Base-by-base conservation (phyloP, 345 rosid species). In the Fremontodendron californicum region DNA sequence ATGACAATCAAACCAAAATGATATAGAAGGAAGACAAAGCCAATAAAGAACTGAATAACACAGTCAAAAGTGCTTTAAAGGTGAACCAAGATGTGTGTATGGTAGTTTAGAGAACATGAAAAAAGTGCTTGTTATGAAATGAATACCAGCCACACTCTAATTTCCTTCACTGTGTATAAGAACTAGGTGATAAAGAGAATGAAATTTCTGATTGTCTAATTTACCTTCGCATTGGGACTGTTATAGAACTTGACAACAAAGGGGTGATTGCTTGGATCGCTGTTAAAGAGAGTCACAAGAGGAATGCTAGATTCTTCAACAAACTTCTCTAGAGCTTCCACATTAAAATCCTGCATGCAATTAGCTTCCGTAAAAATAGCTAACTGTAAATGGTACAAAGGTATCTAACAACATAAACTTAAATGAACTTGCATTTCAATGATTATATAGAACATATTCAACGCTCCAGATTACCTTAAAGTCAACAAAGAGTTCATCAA, bases 401-500 rank as follows among this genome's bases (percentile, higher is more conserved):
- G 29, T 60, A 74, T 9, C 15, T n/a, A 13, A 52, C 37, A 74
- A 9, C 23, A 9, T 11, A 49, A 58, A 5, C 33, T 29, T 60
- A 27, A 19, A 77, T 45, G 4, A 69, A 15, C 12, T 46, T 48
- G 21, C 9, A 48, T 16, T 48, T 49, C 29, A 25, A 40, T 33
- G 45, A 48, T 67, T 23, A 43, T 18, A 49, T 27, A 45, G 29
- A 37, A 75, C 18, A 52, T 23, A 78, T 29, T 54, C 66, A 13
- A 21, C 3, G 18, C 0, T 33, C 58, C 43, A 71, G 11, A 42
- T 39, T 87, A 96, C 98, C 97, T 96, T 86, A 49, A 80, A 84
- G 81, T 94, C 99, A 33, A 91, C 93, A 81, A 84, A 85, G 64
- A 87, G 89, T 78, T 96, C 98, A 75, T 96, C 98, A 81, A 96